Base-by-base conservation (phyloP, 2,329 filamentous ascomycete species). In the Trichoderma breve region DNA sequence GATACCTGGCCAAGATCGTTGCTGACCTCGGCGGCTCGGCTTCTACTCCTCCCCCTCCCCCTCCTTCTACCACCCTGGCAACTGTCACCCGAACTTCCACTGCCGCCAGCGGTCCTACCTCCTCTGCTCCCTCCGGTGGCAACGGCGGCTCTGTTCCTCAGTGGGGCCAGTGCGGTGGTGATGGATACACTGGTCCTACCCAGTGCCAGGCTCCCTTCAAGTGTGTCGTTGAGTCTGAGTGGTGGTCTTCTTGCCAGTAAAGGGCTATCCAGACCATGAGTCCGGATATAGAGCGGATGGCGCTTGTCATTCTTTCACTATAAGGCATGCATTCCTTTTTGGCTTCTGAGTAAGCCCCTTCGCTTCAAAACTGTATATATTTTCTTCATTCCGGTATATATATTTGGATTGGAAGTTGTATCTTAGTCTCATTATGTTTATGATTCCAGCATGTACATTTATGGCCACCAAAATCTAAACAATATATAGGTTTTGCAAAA, bases 1-100 rank as follows among this genome's bases (percentile, higher is more conserved):
- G 88, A 1, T 90, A 89, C 77, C 80, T 91, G 69, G 79, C 80
- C 36, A 78, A 81, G 55, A 80, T 90, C 3, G 78, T 80, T 74
- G 71, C 76, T 51, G 78, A 81, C 70, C 76, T 86, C 8, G 68
- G 68, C 4, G 61, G 71, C 26, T 24, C 57, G 6, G 47, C 66
- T 26, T 12, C 57, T 24, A 32, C 68, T 12, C 53, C 71, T 39
- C 39, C 53, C 3, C 39, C 65, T 21, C 53, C 68, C 7, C 68
- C 68, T 1, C 26, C 63, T 26, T 58, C 70, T 4, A 68, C 70
- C 15, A 68, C 70, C 3, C 21, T 64, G n/a, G 18, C 34, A 7
- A 61, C 70, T 24, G 28, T 64, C n/a, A 72, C 70, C 12, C 51
- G 43, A 30, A 28, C 63, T 15, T 67, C 64, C 6, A 69, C 66